Conservation (phyloP, 768 basidiomycete species). For the Podaxis carcinomalis region DNA sequence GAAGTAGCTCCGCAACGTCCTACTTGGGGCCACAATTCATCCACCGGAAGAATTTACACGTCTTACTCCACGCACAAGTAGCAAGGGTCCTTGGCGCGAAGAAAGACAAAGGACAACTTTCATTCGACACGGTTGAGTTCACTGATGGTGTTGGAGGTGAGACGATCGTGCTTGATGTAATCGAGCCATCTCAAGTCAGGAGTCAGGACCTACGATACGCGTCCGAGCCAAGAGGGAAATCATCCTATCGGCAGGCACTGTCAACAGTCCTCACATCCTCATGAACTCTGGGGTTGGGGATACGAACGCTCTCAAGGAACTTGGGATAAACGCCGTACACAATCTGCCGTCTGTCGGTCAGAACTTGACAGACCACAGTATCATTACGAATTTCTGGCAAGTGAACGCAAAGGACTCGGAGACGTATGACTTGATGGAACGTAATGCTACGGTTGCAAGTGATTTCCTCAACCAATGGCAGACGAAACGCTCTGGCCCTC, state of each 20-base stretch:
- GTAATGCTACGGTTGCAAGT: constrained; percentile 19
- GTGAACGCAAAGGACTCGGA: constrained; percentile 21
- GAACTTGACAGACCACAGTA: constrained; percentile 29
- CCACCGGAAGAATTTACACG: constrained; percentile 25
- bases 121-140: constrained; percentile 22
- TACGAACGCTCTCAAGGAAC: constrained; percentile 16
- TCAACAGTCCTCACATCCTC: constrained; percentile 31
- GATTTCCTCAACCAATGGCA: constrained; percentile 25
- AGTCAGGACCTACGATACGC: background rate
- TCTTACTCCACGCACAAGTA: constrained; percentile 25
- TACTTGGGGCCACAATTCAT: constrained; percentile 24
- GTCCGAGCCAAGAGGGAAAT: constrained; percentile 28
- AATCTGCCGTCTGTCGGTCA: constrained; percentile 32
- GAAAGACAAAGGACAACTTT: constrained; percentile 11
- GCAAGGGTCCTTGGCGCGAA: constrained; percentile 20
- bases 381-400: constrained; percentile 11
- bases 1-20: constrained; percentile 26
- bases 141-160: constrained; percentile 12
- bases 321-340: constrained; percentile 23
- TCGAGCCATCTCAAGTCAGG: background rate
- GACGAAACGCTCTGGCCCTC: constrained; percentile 17
- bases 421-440: constrained; percentile 22
- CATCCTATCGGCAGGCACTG: constrained; percentile 32
- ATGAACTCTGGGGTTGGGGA: constrained; percentile 31
- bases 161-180: background rate